Base-by-base conservation (phyloP, 1,284 basidiomycete species). In the Ustilago bromivora region DNA sequence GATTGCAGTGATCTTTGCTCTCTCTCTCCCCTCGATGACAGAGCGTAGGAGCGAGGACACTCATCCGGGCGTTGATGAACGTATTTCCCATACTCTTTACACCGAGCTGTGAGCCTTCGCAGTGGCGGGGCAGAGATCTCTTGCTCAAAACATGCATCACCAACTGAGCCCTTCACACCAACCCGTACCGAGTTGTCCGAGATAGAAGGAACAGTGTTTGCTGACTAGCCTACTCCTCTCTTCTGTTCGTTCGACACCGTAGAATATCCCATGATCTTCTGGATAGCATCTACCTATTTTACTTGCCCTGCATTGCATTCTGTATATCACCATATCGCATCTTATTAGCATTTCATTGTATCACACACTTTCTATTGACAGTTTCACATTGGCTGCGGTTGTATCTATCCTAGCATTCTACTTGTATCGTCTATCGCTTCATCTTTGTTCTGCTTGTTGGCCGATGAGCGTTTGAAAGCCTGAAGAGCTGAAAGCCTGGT, bases 81-180 rank as follows among this genome's bases (percentile, higher is more conserved):
- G 71, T 73, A 73, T 77, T 57, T 71, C 67, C 75, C 75, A 73
- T 73, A 73, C 71, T 70, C 62, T 73, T 77, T 56, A 57, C 63
- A 67, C 64, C 75, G 75, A 77, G 75, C 75, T 67, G 75, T 77
- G 75, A 77, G 75, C 75, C 75, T 67, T 59, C 71, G 75, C 75
- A 77, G 70, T 77, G 75, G 75, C 75, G 64, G 75, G 75, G 75
- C 75, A 57, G 31, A 72, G 75, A 77, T 77, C 73, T 55, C 66
- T 65, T 70, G 75, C 75, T 77, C 75, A 70, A 66, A 73, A 73
- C 75, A 77, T 77, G 75, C 75, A 77, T 77, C 75, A 77, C 75
- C 75, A 77, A 77, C 75, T 77, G 75, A 77, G 75, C 75, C 75
- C 56, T 62, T 63, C 19, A 15, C 34, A 23, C 35, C 28, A n/a